These are phyloP conservation scores for Phtheirospermum japonicum DNA, from an alignment of 257 asterid species.

Conservation along the genomic window DNA sequence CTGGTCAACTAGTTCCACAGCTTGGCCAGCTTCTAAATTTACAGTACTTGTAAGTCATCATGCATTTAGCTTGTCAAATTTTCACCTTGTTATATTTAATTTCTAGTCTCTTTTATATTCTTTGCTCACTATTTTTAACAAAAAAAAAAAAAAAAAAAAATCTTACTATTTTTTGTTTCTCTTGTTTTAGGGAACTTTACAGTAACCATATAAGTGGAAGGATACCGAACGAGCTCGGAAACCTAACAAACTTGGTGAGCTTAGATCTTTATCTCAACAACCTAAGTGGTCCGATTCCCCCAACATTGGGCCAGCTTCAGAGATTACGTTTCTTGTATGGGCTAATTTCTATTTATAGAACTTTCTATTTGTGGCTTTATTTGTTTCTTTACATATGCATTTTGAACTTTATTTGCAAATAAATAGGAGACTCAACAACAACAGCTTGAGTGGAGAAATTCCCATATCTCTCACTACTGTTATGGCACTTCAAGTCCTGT, in stretches of 20 bases:
- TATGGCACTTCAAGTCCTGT: conserved; percentile 93
- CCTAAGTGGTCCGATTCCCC: conserved; percentile 72
- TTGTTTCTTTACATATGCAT: background rate
- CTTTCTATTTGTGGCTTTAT: background rate
- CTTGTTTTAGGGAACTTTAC: conserved; percentile 67
- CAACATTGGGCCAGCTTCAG: conserved; percentile 68
- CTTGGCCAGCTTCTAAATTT: conserved; percentile 75
- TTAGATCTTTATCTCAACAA: conserved; percentile 89
- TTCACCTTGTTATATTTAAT: background rate
- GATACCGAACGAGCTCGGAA: conserved; percentile 80
- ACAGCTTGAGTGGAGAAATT: conserved; percentile 63
- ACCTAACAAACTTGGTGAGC: conserved; percentile 82
- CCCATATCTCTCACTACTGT: conserved; percentile 66
- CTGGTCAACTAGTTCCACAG: conserved; percentile 81
- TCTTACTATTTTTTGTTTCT: too few species aligned
- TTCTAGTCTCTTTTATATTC: background rate
- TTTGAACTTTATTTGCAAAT: conserved; percentile 2
- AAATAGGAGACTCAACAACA: conserved; percentile 93
- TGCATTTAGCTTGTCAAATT: background rate
- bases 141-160: too few species aligned
- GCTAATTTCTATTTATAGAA: conserved; percentile 11
- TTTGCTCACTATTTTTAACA: too few species aligned
- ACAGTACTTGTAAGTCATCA: conserved; percentile 88
- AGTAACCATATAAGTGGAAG: conserved; percentile 78
- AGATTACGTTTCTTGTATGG: conserved; percentile 80